These are phyloP conservation scores for Phytomonas sp. DNA, from an alignment of 208 protist genomes.

Conservation along the genomic window DNA sequence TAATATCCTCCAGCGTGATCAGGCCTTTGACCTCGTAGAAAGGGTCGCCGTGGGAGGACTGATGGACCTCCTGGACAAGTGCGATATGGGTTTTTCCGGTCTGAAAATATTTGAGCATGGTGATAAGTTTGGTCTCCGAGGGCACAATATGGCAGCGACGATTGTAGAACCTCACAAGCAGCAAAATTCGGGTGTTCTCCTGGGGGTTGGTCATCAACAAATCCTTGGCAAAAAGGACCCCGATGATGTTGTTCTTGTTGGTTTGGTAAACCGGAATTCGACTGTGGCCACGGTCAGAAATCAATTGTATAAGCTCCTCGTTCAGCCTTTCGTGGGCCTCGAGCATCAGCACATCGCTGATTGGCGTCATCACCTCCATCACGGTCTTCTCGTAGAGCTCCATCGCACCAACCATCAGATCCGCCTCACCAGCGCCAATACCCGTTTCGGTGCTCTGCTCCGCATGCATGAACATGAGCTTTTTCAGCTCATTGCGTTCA, in stretches of 20 bases:
- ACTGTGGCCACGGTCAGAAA: constrained; percentile 90
- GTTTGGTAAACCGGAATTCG: constrained; percentile 92
- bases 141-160: constrained; percentile 80
- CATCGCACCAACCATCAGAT: constrained; percentile 92
- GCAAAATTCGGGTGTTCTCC: constrained; percentile 88
- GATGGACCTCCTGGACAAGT: constrained; percentile 88
- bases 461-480: constrained; percentile 93
- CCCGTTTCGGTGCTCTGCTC: constrained; percentile 78
- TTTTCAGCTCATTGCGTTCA: constrained; percentile 92
- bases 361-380: constrained; percentile 92
- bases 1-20: constrained; percentile 95
- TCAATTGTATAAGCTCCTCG: constrained; percentile 86
- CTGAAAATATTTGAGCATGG: constrained; percentile 94
- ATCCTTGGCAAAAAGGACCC: constrained; percentile 90
- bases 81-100: constrained; percentile 90
- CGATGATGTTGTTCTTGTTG: constrained; percentile 88
- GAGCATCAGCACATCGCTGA: constrained; percentile 91
- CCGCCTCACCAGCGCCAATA: constrained; percentile 82
- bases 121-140: constrained; percentile 87
- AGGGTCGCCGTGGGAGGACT: constrained; percentile 85
- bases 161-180: constrained; percentile 93
- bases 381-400: constrained; percentile 91
- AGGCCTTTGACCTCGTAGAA: constrained; percentile 94
- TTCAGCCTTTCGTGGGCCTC: constrained; percentile 87
- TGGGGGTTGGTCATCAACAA: constrained; percentile 92